Percentiles rank a stretch among this genome's conserved stretches.
Evolutionary conservation across 2,329 filamentous ascomycete species (phyloP).

Genomic region (Colletotrichum tanaceti): DNA sequence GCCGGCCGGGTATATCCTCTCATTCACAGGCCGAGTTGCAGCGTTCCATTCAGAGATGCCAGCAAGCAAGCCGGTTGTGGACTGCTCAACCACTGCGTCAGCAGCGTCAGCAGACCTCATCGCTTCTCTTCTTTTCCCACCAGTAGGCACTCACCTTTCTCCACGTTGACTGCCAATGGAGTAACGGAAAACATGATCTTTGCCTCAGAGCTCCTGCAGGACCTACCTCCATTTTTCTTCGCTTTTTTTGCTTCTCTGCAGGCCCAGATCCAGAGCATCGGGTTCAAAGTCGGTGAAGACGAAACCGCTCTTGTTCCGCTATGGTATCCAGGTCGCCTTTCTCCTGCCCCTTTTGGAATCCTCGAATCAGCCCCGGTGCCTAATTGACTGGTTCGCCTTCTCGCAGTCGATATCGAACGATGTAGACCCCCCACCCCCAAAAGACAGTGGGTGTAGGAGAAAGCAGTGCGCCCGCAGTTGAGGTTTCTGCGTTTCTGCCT

Average conservation of each 20-base stretch:
- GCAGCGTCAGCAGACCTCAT: constrained; percentile 12
- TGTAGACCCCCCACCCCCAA: background rate
- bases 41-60: constrained; percentile 12
- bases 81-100: constrained; percentile 6
- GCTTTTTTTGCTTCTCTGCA: constrained; percentile 23
- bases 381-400: constrained; percentile 13
- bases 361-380: constrained; percentile 14
- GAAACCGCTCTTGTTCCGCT: constrained; percentile 17
- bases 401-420: constrained; percentile 7
- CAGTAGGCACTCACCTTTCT: constrained; percentile 22
- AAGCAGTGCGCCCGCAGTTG: constrained; percentile 27
- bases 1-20: constrained; percentile 35
- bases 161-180: constrained; percentile 5
- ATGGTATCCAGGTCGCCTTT: constrained; percentile 18
- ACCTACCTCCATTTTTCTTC: background rate
- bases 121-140: constrained; percentile 27
- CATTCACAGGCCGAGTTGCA: constrained; percentile 31
- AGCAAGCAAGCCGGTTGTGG: constrained; percentile 18
- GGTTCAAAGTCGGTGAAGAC: constrained; percentile 39
- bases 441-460: background rate
- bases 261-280: constrained; percentile 32
- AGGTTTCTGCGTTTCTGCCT: constrained; percentile 2
- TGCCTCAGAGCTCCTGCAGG: constrained; percentile 27
- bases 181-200: background rate
- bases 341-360: constrained; percentile 35